Conservation (phyloP, 331 rosid species). For the Malus hybrid region DNA sequence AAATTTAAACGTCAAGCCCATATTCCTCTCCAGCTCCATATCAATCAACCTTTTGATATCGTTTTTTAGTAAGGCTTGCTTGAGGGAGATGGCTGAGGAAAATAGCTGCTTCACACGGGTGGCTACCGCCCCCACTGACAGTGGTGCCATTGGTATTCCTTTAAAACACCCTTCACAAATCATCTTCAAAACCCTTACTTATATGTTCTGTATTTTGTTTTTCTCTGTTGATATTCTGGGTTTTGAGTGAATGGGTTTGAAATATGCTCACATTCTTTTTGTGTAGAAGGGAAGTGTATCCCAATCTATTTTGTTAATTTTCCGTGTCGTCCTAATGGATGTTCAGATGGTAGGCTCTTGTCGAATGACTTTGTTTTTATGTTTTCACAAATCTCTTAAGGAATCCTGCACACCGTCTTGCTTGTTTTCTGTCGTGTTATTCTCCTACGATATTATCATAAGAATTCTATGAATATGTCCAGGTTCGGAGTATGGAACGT, state of each 20-base stretch:
- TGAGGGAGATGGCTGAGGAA: conserved; percentile 52
- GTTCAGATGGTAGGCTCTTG: neutral
- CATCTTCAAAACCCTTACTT: neutral
- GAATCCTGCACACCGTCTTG: neutral
- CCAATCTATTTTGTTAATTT: neutral
- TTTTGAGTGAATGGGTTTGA: neutral
- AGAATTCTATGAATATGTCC: conserved; percentile 1
- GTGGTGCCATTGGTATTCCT: conserved; percentile 65
- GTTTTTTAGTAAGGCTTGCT: neutral
- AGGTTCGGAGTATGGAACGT: conserved; percentile 71
- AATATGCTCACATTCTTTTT: neutral
- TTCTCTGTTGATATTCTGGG: neutral
- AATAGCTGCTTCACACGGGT: conserved; percentile 64
- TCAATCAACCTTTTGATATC: too few species aligned
- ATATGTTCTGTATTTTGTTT: too few species aligned
- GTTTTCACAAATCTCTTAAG: too few species aligned
- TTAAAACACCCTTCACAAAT: neutral
- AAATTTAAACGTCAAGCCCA: too few species aligned
- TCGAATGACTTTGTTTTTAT: too few species aligned
- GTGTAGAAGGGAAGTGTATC: too few species aligned
- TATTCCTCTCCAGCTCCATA: too few species aligned
- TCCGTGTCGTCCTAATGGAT: neutral
- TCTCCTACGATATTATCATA: neutral
- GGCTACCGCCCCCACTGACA: conserved; percentile 62
- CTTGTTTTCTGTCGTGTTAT: too few species aligned